phyloP scores from a whole-genome alignment of 1,284 basidiomycete genomes.

The Exobasidium rhododendri region DNA sequence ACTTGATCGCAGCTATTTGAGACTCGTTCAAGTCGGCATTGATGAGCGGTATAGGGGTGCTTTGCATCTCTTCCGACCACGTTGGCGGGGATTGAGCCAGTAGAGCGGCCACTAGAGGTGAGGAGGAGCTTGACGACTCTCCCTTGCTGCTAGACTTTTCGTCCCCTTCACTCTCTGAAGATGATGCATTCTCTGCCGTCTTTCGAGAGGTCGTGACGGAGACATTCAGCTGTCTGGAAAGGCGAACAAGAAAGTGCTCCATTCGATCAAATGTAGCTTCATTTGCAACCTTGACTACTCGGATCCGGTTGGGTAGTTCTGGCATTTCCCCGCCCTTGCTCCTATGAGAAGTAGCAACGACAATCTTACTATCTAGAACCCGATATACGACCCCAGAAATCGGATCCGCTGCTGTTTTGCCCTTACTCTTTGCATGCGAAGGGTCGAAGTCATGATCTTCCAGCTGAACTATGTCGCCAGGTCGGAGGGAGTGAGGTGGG shows the following conservation, averaged over 20 bases:
- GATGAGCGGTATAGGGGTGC: conserved; percentile 61
- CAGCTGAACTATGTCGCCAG: conserved; percentile 77
- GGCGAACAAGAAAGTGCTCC: conserved; percentile 28
- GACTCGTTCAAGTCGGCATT: conserved; percentile 74
- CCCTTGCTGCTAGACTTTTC: background rate
- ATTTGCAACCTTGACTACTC: conserved; percentile 85
- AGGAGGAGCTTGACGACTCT: background rate
- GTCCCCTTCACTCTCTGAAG: conserved; percentile 22
- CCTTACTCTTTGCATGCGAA: conserved; percentile 58
- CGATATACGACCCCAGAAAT: conserved; percentile 10
- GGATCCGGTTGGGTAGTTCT: conserved; percentile 76
- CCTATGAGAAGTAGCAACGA: conserved; percentile 46
- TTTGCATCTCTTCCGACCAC: background rate
- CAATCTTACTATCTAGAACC: conserved; percentile 14
- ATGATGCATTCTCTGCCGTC: conserved; percentile 16
- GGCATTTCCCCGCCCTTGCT: conserved; percentile 62
- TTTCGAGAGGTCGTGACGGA: conserved; percentile 12
- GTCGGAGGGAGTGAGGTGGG: conserved; percentile 80
- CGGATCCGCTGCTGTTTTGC: background rate
- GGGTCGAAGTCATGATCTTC: conserved; percentile 64
- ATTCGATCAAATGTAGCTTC: conserved; percentile 83
- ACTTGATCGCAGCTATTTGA: conserved; percentile 75
- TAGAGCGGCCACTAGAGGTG: background rate
- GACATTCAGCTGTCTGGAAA: conserved; percentile 27
- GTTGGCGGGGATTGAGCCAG: conserved; percentile 3